Percentiles rank a stretch among this genome's conserved stretches.
Conservation (phyloP, 768 basidiomycete genomes). For the Hypholoma sublateritium region DNA sequence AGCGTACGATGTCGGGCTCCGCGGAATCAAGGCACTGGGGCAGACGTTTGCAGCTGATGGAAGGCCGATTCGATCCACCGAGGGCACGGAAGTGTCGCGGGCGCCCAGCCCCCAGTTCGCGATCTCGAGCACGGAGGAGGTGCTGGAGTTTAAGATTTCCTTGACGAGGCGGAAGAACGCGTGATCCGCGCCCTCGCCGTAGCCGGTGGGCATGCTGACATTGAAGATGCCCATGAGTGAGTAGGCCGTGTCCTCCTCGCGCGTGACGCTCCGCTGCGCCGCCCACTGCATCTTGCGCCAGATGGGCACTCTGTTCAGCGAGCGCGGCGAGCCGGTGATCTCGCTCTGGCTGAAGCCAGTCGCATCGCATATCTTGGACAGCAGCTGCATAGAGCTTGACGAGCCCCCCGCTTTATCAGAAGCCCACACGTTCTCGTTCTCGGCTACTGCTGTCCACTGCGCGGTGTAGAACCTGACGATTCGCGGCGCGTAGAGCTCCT, state of each 20-base stretch:
- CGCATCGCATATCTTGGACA: background rate
- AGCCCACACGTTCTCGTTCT: no score
- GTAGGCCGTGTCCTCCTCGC: background rate
- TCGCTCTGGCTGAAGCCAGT: background rate
- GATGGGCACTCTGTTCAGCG: background rate
- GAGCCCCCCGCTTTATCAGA: no score
- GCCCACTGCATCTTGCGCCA: constrained; percentile 1
- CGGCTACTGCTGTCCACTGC: background rate
- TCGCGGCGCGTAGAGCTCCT: background rate
- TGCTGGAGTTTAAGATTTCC: background rate
- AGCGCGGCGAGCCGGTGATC: no score
- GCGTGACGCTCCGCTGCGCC: background rate
- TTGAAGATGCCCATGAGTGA: background rate
- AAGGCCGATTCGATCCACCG: no score
- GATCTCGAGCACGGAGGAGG: background rate
- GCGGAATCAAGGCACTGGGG: background rate
- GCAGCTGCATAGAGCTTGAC: no score
- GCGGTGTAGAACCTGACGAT: background rate
- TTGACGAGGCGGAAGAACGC: background rate
- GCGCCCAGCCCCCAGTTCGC: no score
- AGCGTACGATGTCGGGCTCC: background rate
- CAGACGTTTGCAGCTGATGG: no score
- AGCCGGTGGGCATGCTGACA: background rate
- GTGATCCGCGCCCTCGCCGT: background rate
- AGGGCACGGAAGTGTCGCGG: no score